Evolutionary conservation across 768 basidiomycete genomes (phyloP), one percentile per base, ranked within the genome.

Genomic region (Lepiota brunneoincarnata): DNA sequence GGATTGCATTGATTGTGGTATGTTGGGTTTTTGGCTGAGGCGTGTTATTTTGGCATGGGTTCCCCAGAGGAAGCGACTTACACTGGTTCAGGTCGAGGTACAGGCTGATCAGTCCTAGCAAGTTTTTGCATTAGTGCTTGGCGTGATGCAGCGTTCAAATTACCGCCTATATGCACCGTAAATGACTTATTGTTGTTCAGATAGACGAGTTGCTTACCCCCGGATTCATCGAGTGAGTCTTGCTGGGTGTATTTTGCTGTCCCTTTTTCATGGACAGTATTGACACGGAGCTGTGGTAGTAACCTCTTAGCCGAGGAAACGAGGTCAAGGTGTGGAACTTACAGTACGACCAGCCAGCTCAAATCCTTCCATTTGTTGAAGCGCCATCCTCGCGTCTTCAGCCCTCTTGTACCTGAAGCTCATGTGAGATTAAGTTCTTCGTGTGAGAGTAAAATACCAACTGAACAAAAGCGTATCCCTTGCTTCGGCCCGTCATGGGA

Each of bases 71-170:
- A 45, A 4, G 11, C 43, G 39, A 68, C 84, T 59, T 72, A 92
- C 90, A 81, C 68, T 21, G 84, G 80, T 63, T 83, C 77, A 60
- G 81, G 78, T 64, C 74, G 77, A 52, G 74, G 67, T 46, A 81
- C 72, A 46, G 84, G 70, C 41, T 81, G 76, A 64, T 92, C 90
- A 73, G 85, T 91, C 78, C 97, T 93, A 71, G 97, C 94, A 82
- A 99, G 91, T 86, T 98, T 99, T 76, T 95, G 93, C 97, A 99
- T 99, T 78, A 99, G 92, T 72, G 93, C 92, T 80, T 97, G 94
- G 75, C 97, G 91, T 68, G 93, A 93, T 66, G 91, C 91, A 79
- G 91, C 91, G 78, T 97, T 97, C 79, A 97, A 84, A 82, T 93
- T 93, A 91, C 91, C 91, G 72, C 90, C 93, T 95, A 66, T 1